Conservation (phyloP, 306 rosid species). For the Ammopiptanthus mongolicus region DNA sequence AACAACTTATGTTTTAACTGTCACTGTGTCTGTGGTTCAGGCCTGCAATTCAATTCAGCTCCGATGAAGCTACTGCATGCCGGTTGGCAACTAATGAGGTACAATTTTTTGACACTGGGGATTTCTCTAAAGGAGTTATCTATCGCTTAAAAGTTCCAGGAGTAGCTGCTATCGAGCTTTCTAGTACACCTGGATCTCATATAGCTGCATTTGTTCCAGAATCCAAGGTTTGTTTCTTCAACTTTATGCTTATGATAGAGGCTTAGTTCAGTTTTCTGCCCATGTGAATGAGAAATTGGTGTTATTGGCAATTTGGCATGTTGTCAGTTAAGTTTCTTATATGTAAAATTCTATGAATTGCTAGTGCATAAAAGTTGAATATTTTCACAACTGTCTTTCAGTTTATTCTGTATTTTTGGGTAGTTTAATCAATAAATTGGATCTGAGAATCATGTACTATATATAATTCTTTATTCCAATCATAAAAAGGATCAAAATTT, state of each 20-base stretch:
- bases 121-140: slow-evolving; percentile 67
- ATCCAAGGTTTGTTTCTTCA: slow-evolving; percentile 54
- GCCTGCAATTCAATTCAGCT: slow-evolving; percentile 81
- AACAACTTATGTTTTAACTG: background rate
- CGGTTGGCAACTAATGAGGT: slow-evolving; percentile 82
- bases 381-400: background rate
- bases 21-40: slow-evolving; percentile 29
- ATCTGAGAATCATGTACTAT: background rate
- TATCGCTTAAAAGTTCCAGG: slow-evolving; percentile 68
- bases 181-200: slow-evolving; percentile 75
- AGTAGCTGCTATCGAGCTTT: slow-evolving; percentile 72
- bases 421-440: background rate
- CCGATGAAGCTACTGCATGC: slow-evolving; percentile 73
- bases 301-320: background rate
- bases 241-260: background rate
- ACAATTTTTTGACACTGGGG: slow-evolving; percentile 65
- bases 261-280: slow-evolving; percentile 1
- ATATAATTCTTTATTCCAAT: background rate
- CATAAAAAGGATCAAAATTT: background rate
- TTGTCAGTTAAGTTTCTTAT: slow-evolving; percentile 9
- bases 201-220: slow-evolving; percentile 90
- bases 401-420: background rate
- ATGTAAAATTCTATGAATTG: background rate
- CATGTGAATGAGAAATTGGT: background rate
- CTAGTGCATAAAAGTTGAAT: background rate